A percentile compares a stretch with the other conserved stretches of the same genome.
Conservation (phyloP, 2,329 filamentous ascomycete species). For the Fonsecaea multimorphosa region DNA sequence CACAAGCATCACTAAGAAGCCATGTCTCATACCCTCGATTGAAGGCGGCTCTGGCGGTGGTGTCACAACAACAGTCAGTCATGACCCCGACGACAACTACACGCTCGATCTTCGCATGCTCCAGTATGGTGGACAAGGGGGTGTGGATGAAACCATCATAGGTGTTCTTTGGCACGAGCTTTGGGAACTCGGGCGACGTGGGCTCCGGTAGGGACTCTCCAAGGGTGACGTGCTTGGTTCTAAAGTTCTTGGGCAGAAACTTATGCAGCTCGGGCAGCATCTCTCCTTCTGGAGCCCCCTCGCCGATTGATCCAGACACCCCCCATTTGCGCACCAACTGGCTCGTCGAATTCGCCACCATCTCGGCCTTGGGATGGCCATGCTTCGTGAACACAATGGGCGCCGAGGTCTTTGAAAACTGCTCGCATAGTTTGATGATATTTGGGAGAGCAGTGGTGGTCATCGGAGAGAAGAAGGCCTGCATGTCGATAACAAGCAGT, state of each 20-base stretch:
- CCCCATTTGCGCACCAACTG: slow-evolving; percentile 52
- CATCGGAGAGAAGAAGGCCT: slow-evolving; percentile 48
- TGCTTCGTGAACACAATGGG: slow-evolving; percentile 51
- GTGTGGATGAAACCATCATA: slow-evolving; percentile 52
- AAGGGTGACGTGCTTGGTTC: slow-evolving; percentile 8
- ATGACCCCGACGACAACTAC: slow-evolving; percentile 51
- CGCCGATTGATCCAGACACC: slow-evolving; percentile 43
- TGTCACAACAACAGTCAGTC: slow-evolving; percentile 52
- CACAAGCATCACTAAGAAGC: slow-evolving; percentile 49
- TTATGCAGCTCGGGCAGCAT: slow-evolving; percentile 40
- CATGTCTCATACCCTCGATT: slow-evolving; percentile 52
- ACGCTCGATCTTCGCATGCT: slow-evolving; percentile 41
- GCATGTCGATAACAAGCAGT: slow-evolving; percentile 52
- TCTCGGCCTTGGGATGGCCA: slow-evolving; percentile 46
- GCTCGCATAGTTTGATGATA: slow-evolving; percentile 43
- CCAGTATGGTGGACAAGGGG: slow-evolving; percentile 41
- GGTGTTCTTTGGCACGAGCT: slow-evolving; percentile 48
- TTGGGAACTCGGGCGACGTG: slow-evolving; percentile 14
- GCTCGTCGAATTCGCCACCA: slow-evolving; percentile 43
- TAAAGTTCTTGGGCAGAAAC: slow-evolving; percentile 34
- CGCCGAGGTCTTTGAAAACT: slow-evolving; percentile 40
- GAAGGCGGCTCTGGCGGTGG: slow-evolving; percentile 48
- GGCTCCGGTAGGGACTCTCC: slow-evolving; percentile 23
- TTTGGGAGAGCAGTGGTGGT: slow-evolving; percentile 45
- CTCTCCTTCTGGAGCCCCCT: slow-evolving; percentile 43